Percentiles rank a stretch among this genome's conserved stretches.
Conservation (phyloP, 2,329 filamentous ascomycete genomes). For the Monosporascus sp. region DNA sequence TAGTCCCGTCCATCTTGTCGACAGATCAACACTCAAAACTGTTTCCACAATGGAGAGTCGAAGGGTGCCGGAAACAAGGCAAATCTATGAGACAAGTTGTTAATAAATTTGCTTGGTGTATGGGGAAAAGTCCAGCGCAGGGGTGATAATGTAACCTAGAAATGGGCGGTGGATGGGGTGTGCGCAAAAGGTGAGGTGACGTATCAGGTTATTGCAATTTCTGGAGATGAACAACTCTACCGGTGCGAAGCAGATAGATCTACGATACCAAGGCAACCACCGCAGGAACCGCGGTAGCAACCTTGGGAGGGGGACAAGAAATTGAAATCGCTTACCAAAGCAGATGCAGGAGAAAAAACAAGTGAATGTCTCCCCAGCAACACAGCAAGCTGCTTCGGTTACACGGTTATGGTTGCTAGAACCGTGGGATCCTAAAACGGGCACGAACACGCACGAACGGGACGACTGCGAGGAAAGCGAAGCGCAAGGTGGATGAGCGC, state of each 20-base stretch:
- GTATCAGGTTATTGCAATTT: too few relatives aligned
- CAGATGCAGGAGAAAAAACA: constrained; percentile 88
- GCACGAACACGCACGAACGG: constrained; percentile 20
- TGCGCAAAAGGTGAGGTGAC: too few relatives aligned
- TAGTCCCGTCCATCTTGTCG: constrained; percentile 22
- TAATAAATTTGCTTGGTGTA: constrained; percentile 3
- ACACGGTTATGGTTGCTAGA: constrained; percentile 21
- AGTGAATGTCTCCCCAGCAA: constrained; percentile 90
- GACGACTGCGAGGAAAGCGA: constrained; percentile 18
- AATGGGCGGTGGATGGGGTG: too few relatives aligned
- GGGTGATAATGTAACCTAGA: not conserved
- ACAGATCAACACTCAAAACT: constrained; percentile 3
- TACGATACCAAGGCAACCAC: too few relatives aligned
- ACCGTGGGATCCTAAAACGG: constrained; percentile 23
- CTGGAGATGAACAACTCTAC: too few relatives aligned
- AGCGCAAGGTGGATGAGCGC: constrained; percentile 23
- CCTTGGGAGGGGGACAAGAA: constrained; percentile 17
- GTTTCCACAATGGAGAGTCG: constrained; percentile 6
- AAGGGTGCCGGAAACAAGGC: not conserved
- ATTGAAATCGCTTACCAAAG: constrained; percentile 47
- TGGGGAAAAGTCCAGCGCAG: not conserved
- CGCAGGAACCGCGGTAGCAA: not conserved
- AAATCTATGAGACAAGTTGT: constrained; percentile 2
- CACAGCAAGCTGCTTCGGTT: constrained; percentile 18
- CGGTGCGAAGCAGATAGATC: too few relatives aligned